Evolutionary conservation across 106 monocot species (phyloP), one percentile per base, ranked within the genome.

Genomic region (Vanilla planifolia): DNA sequence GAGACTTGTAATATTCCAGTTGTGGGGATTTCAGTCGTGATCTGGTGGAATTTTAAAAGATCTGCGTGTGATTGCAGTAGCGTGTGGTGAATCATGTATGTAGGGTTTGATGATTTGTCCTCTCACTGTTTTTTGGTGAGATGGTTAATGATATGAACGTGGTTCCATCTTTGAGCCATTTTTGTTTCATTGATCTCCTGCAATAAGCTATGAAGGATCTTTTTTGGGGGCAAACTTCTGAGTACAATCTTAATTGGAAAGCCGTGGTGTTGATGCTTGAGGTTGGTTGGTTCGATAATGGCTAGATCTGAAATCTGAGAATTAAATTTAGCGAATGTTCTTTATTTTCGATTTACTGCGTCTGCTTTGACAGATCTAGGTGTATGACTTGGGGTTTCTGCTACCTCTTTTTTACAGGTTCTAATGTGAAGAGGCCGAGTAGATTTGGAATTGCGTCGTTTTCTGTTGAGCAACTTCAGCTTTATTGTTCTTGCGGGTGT

Each of bases 141-240:
- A 53, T 53, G 53, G 30, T 30, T 27, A 53, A 53, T 28, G 53
- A 30, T 53, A 30, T 53, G 28, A 28, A 29, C 3, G 11, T 53
- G 30, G 30, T 30, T 30, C 29, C 8, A 28, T 30, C 53, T 32
- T 28, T 30, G 30, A 51, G 2, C 5, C 51, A 8, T 5, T 27
- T 23, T 28, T 3, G 25, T 48, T 30, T 15, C 29, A 29, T 53
- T 8, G 30, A 0, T 25, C 9, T 25, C 25, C 25, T n/a, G n/a
- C n/a, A n/a, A n/a, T n/a, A n/a, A n/a, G n/a, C n/a, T n/a, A n/a
- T n/a, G n/a, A n/a, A 50, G 24, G 10, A 25, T 50, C 10, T 23
- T 4, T 3, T 48, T 25, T 53, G 53, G 29, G 30, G 15, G 48
- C 11, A 9, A 48, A 23, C 48, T 9, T 3, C 30, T 15, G 53